Base-by-base conservation (phyloP, 371 early-diverging fungal genomes). In the Mucor circinelloides region DNA sequence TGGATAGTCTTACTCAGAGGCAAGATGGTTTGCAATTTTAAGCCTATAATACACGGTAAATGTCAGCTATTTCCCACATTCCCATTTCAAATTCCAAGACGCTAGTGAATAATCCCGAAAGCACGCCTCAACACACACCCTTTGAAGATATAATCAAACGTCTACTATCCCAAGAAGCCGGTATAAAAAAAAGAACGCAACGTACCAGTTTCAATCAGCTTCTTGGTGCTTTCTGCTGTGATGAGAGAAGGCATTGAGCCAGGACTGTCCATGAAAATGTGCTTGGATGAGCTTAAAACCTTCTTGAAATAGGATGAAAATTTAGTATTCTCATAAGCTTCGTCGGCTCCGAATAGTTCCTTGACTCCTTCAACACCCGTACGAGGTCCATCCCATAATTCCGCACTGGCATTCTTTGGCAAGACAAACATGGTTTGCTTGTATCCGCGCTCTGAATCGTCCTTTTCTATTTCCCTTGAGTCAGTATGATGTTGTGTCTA, bases 331-430 rank as follows among this genome's bases (percentile, higher is more conserved):
- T 82, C 79, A 71, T 70, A 79, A 12, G 79, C 82, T 82, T 95
- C 91, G 69, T 95, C 95, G 0, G 94, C 95, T n/a, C 92, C 94
- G 85, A 95, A 97, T 13, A 88, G 60, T 36, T 85, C 81, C 36
- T 84, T 83, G 0, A 92, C 95, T 5, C 91, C 94, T 19, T 93
- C 91, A 3, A 94, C 57, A 3, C 97, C 97, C 21, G 93, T 89
- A 34, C 94, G 80, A 31, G 95, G 92, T 9, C 98, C 98, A 69
- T 96, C 96, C 98, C 98, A 98, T 62, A 93, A 79, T 71, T 95
- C 96, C 40, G 85, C 82, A 17, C 89, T 72, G 28, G 86, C 82
- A 61, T 89, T 90, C 67, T 90, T 87, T 2, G 94, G 91, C 23
- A 85, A 84, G 8, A 94, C 92, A 84, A 93, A 98, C 87, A 98